Evolutionary conservation across 768 basidiomycete genomes (phyloP).

Genomic region (Termitomyces sp.): DNA sequence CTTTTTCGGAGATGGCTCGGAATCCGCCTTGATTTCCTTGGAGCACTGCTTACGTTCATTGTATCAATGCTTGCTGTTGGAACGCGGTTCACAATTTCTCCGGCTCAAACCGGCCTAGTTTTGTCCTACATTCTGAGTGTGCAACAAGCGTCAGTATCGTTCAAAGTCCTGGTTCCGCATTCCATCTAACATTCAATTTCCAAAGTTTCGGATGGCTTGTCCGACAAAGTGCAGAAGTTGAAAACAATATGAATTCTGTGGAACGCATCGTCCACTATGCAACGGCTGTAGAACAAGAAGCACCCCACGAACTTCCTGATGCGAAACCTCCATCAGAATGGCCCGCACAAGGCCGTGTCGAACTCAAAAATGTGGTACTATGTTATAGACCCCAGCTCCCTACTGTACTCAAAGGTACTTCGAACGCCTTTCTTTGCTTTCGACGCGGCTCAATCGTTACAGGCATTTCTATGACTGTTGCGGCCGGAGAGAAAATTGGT

Average conservation of each 20-base stretch:
- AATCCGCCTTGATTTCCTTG: slow-evolving; percentile 86
- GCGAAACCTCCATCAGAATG: slow-evolving; percentile 60
- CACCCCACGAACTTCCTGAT: slow-evolving; percentile 63
- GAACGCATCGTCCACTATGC: slow-evolving; percentile 85
- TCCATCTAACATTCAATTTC: slow-evolving; percentile 5
- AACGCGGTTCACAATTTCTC: slow-evolving; percentile 70
- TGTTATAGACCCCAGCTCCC: slow-evolving; percentile 89
- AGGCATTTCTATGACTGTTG: slow-evolving; percentile 62
- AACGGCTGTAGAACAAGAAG: slow-evolving; percentile 78
- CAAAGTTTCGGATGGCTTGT: slow-evolving; percentile 72
- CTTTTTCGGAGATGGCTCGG: slow-evolving; percentile 73
- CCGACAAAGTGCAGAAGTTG: slow-evolving; percentile 79
- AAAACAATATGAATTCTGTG: slow-evolving; percentile 93
- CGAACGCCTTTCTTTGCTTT: not conserved
- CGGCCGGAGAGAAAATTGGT: slow-evolving; percentile 86
- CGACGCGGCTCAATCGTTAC: not conserved
- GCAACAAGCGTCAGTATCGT: slow-evolving; percentile 55
- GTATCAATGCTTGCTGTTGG: slow-evolving; percentile 81
- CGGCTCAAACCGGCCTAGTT: slow-evolving; percentile 74
- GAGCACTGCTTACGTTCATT: slow-evolving; percentile 65
- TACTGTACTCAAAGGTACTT: slow-evolving; percentile 70
- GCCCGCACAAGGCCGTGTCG: slow-evolving; percentile 74
- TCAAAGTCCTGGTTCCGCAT: not conserved
- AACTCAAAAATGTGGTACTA: slow-evolving; percentile 74
- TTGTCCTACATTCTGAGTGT: slow-evolving; percentile 80